A percentile compares a stretch with the other conserved stretches of the same genome.
phyloP scores from a whole-genome alignment of 306 rosid species.

The Carpinus fangiana region DNA sequence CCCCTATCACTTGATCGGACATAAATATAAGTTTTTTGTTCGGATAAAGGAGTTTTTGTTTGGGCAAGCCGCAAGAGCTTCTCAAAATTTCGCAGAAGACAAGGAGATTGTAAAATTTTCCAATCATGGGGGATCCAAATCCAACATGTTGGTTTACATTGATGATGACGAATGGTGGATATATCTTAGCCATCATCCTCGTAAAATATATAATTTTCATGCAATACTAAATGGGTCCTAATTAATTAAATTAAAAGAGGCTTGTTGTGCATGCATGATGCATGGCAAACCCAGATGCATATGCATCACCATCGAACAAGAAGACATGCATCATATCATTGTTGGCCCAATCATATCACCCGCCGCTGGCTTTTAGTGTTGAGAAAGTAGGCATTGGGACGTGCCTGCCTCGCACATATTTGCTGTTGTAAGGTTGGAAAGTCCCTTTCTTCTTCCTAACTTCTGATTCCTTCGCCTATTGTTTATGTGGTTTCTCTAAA shows the following conservation, averaged over 20 bases:
- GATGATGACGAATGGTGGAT: too few relatives aligned
- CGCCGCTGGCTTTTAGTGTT: constrained; percentile 9
- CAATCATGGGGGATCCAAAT: too few relatives aligned
- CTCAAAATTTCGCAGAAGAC: too few relatives aligned
- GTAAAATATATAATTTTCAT: not conserved
- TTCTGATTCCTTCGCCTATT: constrained; percentile 38
- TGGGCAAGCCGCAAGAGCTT: too few relatives aligned
- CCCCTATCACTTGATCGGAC: too few relatives aligned
- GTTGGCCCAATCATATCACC: not conserved
- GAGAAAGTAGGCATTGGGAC: constrained; percentile 35
- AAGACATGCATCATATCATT: not conserved
- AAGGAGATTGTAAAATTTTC: too few relatives aligned
- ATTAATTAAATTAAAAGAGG: too few relatives aligned
- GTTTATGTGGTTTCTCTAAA: constrained; percentile 32
- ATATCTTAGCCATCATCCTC: too few relatives aligned
- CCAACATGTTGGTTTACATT: too few relatives aligned
- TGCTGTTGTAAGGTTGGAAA: constrained; percentile 85
- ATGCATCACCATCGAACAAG: not conserved
- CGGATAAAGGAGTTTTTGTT: too few relatives aligned
- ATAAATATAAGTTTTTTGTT: too few relatives aligned
- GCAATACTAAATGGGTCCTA: not conserved
- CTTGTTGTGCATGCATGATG: not conserved
- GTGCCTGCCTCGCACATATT: constrained; percentile 43
- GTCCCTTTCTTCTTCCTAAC: constrained; percentile 72
- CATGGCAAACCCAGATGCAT: not conserved